A percentile compares a stretch with the other conserved stretches of the same genome.
phyloP scores from a whole-genome alignment of 2,329 filamentous ascomycete genomes.

The Phaeophleospora eucalypticola region DNA sequence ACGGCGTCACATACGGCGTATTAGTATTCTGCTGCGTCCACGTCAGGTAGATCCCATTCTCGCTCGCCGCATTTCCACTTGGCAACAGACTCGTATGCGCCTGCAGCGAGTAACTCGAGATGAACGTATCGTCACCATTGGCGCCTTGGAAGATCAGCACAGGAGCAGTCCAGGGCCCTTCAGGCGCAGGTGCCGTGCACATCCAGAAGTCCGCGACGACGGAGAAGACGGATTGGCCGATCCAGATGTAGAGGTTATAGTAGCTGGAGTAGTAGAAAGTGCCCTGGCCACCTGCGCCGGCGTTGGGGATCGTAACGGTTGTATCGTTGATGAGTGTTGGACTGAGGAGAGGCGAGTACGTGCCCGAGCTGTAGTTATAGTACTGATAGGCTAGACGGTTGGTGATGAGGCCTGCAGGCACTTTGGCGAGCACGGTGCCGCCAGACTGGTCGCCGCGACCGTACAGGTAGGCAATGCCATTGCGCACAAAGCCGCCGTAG shows the following conservation, averaged over 20 bases:
- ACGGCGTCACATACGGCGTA: slow-evolving; percentile 17
- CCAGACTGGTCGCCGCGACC: slow-evolving; percentile 11
- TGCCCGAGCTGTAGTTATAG: slow-evolving; percentile 20
- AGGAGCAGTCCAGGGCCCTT: slow-evolving; percentile 31
- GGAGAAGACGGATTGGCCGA: slow-evolving; percentile 22
- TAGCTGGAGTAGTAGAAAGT: slow-evolving; percentile 30
- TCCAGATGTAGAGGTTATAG: slow-evolving; percentile 31
- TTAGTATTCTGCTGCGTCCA: slow-evolving; percentile 20
- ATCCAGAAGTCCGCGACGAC: slow-evolving; percentile 25
- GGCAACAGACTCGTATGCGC: slow-evolving; percentile 21
- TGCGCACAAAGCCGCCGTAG: slow-evolving; percentile 19
- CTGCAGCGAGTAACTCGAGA: slow-evolving; percentile 17
- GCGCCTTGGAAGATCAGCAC: slow-evolving; percentile 16
- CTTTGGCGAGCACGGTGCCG: slow-evolving; percentile 19
- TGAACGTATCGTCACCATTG: slow-evolving; percentile 15
- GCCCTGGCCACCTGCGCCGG: slow-evolving; percentile 29
- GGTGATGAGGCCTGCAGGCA: slow-evolving; percentile 15
- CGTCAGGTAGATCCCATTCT: slow-evolving; percentile 19
- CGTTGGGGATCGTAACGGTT: slow-evolving; percentile 18
- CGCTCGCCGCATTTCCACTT: neutral
- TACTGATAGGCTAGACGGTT: slow-evolving; percentile 21
- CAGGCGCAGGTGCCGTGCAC: slow-evolving; percentile 27
- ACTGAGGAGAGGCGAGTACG: slow-evolving; percentile 7
- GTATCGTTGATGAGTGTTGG: slow-evolving; percentile 10
- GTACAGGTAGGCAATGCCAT: slow-evolving; percentile 22